Percentiles rank a stretch among this genome's conserved stretches.
Conservation (phyloP, 805 yeast genomes). For the Crinitomyces ghanaensis region DNA sequence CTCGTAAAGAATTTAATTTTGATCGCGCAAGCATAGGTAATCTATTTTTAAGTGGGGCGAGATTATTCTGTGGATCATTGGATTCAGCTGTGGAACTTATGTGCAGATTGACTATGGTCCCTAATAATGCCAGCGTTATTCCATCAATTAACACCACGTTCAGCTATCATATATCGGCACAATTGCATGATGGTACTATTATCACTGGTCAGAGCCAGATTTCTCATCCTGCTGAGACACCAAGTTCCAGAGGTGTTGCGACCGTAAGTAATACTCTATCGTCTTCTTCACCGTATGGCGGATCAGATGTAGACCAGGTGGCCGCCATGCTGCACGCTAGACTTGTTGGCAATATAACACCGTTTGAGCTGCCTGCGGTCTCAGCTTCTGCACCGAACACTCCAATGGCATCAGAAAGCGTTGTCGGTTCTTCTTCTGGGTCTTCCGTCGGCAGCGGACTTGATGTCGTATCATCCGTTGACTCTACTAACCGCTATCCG, state of each 20-base stretch:
- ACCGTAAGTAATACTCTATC: conserved; percentile 28
- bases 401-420: no score
- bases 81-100: conserved; percentile 76
- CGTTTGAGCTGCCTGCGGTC: no score
- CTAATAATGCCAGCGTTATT: conserved; percentile 42
- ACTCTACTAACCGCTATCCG: conserved; percentile 1
- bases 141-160: conserved; percentile 81
- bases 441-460: no score
- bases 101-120: conserved; percentile 49
- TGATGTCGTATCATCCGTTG: no score
- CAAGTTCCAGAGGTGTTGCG: conserved; percentile 15
- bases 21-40: conserved; percentile 81
- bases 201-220: conserved; percentile 90
- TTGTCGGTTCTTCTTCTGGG: no score
- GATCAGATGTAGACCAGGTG: not conserved
- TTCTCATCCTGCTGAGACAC: conserved; percentile 56
- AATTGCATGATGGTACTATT: conserved; percentile 52
- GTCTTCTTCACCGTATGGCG: not conserved
- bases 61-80: conserved; percentile 72
- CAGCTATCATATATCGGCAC: conserved; percentile 77
- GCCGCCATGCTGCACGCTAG: no score
- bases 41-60: conserved; percentile 66
- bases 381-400: no score
- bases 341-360: no score
- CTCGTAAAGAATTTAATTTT: conserved; percentile 51